A percentile compares a stretch with the other conserved stretches of the same genome.
phyloP scores from a whole-genome alignment of 331 rosid genomes.

The Pyracantha coccinea region DNA sequence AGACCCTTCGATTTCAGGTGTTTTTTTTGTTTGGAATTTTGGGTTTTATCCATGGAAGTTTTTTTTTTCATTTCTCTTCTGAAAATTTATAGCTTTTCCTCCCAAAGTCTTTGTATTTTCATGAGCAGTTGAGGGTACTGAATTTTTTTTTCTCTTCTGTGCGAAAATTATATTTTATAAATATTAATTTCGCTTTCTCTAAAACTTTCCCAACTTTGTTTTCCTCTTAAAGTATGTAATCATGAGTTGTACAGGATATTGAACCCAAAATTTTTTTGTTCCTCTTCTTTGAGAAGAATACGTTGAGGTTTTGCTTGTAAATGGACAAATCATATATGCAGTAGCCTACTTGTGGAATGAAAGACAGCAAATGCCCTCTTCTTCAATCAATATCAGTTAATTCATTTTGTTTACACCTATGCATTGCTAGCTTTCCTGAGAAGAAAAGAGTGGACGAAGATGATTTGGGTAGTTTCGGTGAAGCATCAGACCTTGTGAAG shows the following conservation, averaged over 20 bases:
- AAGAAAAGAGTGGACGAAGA: conserved; percentile 46
- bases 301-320: background rate
- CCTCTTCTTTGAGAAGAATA: background rate
- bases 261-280: background rate
- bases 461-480: conserved; percentile 30
- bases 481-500: conserved; percentile 40
- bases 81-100: background rate
- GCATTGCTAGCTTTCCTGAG: conserved; percentile 60
- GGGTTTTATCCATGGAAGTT: background rate
- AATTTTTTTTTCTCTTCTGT: background rate
- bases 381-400: conserved; percentile 11
- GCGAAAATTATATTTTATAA: background rate
- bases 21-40: background rate
- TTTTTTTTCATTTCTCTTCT: background rate
- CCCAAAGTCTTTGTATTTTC: background rate
- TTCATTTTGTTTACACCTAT: conserved; percentile 18
- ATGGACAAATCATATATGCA: background rate
- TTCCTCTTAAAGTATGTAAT: background rate
- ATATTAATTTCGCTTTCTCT: background rate
- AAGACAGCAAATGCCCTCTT: conserved; percentile 6
- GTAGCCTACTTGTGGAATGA: conserved; percentile 1
- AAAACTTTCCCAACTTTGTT: background rate
- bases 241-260: background rate
- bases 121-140: background rate
- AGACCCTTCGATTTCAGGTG: background rate